phyloP scores from a whole-genome alignment of 768 basidiomycete species.

The Sporobolomyces phaffii region DNA sequence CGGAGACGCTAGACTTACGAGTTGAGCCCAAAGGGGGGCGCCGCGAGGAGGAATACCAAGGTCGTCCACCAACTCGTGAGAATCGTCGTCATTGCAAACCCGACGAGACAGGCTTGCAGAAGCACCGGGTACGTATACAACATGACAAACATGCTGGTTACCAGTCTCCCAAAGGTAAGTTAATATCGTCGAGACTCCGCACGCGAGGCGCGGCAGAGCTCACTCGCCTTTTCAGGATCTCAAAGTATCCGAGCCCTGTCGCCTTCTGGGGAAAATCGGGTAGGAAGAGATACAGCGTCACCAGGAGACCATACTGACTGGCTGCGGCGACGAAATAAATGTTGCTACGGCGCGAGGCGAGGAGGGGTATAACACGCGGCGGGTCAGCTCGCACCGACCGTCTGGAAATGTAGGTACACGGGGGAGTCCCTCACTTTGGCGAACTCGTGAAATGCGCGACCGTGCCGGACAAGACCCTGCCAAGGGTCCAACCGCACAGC shows the following conservation, averaged over 20 bases:
- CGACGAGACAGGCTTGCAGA: constrained; percentile 54
- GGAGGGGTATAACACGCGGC: too few species aligned
- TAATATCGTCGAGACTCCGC: too few species aligned
- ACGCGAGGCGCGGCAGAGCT: too few species aligned
- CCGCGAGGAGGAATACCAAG: constrained; percentile 53
- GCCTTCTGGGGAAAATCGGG: constrained; percentile 51
- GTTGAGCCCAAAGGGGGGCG: constrained; percentile 49
- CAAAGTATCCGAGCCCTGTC: constrained; percentile 47
- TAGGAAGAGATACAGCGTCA: constrained; percentile 47
- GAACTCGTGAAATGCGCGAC: constrained; percentile 5
- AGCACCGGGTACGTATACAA: constrained; percentile 70
- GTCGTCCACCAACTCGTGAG: constrained; percentile 51
- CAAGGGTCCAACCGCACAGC: constrained; percentile 16
- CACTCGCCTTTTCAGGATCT: constrained; percentile 39
- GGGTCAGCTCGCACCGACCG: too few species aligned
- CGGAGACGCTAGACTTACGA: too few species aligned
- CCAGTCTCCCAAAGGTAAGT: too few species aligned
- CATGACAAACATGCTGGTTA: constrained; percentile 73
- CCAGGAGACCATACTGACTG: constrained; percentile 38
- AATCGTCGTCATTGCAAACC: constrained; percentile 30
- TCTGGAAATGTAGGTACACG: too few species aligned
- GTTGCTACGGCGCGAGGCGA: too few species aligned
- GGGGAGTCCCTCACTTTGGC: constrained; percentile 4
- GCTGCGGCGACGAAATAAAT: constrained; percentile 13
- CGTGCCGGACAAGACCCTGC: constrained; percentile 15